Conservation (phyloP, 1,284 basidiomycete genomes). For the Veloboletus limbatus region DNA sequence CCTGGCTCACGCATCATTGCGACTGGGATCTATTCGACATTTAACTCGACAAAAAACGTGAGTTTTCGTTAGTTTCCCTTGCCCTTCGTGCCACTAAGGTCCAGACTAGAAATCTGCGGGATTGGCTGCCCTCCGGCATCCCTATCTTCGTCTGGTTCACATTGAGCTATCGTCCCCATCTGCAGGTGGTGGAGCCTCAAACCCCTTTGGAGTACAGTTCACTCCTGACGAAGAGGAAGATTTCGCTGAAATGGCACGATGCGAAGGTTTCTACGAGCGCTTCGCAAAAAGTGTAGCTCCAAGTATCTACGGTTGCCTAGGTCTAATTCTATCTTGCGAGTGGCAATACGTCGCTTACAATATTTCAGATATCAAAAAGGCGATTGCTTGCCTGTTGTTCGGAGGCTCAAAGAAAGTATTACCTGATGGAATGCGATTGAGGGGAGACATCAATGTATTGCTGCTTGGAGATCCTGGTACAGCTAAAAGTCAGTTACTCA, state of each 20-base stretch:
- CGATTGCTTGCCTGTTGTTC: slow-evolving; percentile 91
- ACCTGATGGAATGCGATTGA: slow-evolving; percentile 95
- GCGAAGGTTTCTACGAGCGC: slow-evolving; percentile 89
- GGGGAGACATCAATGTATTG: slow-evolving; percentile 98
- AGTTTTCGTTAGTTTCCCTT: slow-evolving; percentile 26
- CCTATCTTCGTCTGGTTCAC: slow-evolving; percentile 92
- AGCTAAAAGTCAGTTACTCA: slow-evolving; percentile 95
- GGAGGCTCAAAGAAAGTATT: slow-evolving; percentile 98
- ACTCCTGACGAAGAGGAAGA: slow-evolving; percentile 97
- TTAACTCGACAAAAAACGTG: slow-evolving; percentile 81
- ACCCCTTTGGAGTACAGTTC: slow-evolving; percentile 84
- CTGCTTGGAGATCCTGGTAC: slow-evolving; percentile 97
- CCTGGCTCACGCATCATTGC: slow-evolving; percentile 94
- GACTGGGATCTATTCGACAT: slow-evolving; percentile 97
- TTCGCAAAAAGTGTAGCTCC: slow-evolving; percentile 95
- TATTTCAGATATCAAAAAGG: slow-evolving; percentile 91
- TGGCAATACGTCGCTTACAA: slow-evolving; percentile 6
- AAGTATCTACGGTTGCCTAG: slow-evolving; percentile 93
- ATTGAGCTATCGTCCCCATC: slow-evolving; percentile 84
- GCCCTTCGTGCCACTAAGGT: slow-evolving; percentile 7
- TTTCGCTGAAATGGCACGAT: slow-evolving; percentile 85
- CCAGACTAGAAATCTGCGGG: slow-evolving; percentile 64
- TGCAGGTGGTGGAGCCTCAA: slow-evolving; percentile 61
- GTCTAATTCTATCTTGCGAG: slow-evolving; percentile 42
- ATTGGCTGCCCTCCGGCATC: slow-evolving; percentile 85